A percentile compares a stretch with the other conserved stretches of the same genome.
These are phyloP conservation scores for Fusarium anguioides DNA, from an alignment of 2,329 filamentous ascomycete species.

Conservation along the genomic window DNA sequence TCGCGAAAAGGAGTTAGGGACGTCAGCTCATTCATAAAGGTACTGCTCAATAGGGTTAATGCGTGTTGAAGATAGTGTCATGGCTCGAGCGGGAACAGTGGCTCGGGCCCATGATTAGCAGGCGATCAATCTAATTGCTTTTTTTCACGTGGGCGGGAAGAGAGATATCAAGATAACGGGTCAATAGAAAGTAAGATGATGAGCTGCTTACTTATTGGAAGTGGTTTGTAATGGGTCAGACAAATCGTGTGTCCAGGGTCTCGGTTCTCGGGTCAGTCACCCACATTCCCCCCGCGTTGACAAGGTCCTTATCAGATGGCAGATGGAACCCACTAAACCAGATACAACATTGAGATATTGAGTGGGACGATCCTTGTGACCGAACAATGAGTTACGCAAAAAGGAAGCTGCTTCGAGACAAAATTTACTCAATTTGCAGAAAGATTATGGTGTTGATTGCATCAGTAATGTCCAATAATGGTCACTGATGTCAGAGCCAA, in stretches of 20 bases:
- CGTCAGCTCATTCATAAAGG: constrained; percentile 8
- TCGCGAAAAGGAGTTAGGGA: background rate
- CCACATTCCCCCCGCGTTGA: constrained; percentile 24
- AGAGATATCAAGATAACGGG: constrained; percentile 19
- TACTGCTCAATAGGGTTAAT: constrained; percentile 18
- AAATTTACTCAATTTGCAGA: background rate
- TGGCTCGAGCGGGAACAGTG: constrained; percentile 6
- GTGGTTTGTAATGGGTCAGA: constrained; percentile 36
- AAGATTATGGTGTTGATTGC: background rate
- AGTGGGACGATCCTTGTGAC: background rate
- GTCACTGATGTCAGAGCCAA: background rate
- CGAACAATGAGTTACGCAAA: background rate
- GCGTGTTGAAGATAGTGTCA: constrained; percentile 20
- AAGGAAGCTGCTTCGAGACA: background rate
- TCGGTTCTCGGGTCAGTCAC: background rate
- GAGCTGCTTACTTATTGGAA: background rate
- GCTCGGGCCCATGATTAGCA: constrained; percentile 1
- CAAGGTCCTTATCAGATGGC: constrained; percentile 51
- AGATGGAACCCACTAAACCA: constrained; percentile 26
- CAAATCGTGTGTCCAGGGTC: constrained; percentile 30
- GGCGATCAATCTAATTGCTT: constrained; percentile 17
- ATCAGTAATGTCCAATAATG: background rate
- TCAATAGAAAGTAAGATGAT: background rate
- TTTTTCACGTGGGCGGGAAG: constrained; percentile 3
- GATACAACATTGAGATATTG: background rate